Evolutionary conservation across 495 filamentous ascomycete species (phyloP), one percentile per base, ranked within the genome.

Genomic region (Xylaria castorea): DNA sequence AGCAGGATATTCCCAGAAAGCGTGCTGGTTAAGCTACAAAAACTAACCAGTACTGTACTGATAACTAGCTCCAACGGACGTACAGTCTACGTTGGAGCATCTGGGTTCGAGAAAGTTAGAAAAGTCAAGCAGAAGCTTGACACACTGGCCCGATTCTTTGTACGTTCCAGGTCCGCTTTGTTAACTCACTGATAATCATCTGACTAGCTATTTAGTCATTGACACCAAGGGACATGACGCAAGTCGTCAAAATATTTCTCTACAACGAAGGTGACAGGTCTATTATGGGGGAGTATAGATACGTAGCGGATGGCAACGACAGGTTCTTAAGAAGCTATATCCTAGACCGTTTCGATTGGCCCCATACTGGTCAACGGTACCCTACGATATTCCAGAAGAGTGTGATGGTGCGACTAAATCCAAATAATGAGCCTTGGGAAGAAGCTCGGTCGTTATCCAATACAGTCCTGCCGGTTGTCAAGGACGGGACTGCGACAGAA

Each of bases 241-340:
- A 66, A 61, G 40, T 67, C 2, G 16, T 50, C 30, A 66, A 80
- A 42, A 79, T 81, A 64, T 25, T 84, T 3, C 75, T 84, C 22
- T 84, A 85, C 51, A 74, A 72, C 16, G 86, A 87, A 66, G 75
- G 74, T 8, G 73, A 81, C 18, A 66, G 73, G 20, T 51, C 75
- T 2, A 76, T 77, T 18, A 70, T 76, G 9, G 80, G 78, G 1
- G 75, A 79, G 65, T 77, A 85, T 22, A 76, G 75, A 34, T 78
- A 81, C 27, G 76, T 83, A 58, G 66, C 69, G 12, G 75, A 79
- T 14, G 74, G 68, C 0, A 20, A n/a, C 5, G 61, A 38, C 11
- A 11, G 34, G 1, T 38, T 50, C 11, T 53, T 75, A 3, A 73
- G 18, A 11, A 74, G 68, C 7, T 78, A 74, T 46, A 74, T 74